phyloP scores from a whole-genome alignment of 2,329 filamentous ascomycete genomes.

The Trichoderma pleuroti region DNA sequence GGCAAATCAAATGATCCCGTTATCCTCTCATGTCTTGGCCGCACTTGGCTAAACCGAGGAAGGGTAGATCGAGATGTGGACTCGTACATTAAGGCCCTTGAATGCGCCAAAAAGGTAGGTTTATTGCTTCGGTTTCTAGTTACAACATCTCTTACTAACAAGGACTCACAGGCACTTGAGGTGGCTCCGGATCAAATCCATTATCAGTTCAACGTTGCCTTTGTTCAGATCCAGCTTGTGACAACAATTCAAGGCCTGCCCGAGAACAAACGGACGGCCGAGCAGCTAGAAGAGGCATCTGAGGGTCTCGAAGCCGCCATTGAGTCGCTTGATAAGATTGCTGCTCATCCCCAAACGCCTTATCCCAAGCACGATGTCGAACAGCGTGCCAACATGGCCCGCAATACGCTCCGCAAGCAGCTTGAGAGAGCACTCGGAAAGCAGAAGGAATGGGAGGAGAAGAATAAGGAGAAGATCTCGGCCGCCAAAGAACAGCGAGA shows the following conservation, averaged over 20 bases:
- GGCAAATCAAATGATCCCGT: conserved; percentile 68
- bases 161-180: conserved; percentile 58
- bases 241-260: conserved; percentile 70
- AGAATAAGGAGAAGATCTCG: conserved; percentile 83
- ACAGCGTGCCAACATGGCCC: conserved; percentile 94
- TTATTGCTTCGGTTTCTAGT: background rate
- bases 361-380: conserved; percentile 90
- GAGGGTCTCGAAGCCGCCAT: conserved; percentile 84
- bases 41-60: conserved; percentile 80
- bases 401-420: conserved; percentile 90
- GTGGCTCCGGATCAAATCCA: conserved; percentile 80
- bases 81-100: conserved; percentile 54
- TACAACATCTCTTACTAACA: background rate
- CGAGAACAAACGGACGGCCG: conserved; percentile 72
- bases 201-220: conserved; percentile 96
- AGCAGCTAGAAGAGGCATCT: conserved; percentile 76
- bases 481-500: conserved; percentile 78
- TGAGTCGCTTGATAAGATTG: conserved; percentile 62
- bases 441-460: conserved; percentile 88
- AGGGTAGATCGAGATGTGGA: conserved; percentile 59
- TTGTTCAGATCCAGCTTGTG: conserved; percentile 92
- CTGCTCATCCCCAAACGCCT: conserved; percentile 64
- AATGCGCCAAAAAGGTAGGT: conserved; percentile 61
- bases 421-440: conserved; percentile 79
- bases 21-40: conserved; percentile 80